Percentiles rank a stretch among this genome's conserved stretches.
Conservation (phyloP, 208 protist species). For the Trypanosoma cruzi region DNA sequence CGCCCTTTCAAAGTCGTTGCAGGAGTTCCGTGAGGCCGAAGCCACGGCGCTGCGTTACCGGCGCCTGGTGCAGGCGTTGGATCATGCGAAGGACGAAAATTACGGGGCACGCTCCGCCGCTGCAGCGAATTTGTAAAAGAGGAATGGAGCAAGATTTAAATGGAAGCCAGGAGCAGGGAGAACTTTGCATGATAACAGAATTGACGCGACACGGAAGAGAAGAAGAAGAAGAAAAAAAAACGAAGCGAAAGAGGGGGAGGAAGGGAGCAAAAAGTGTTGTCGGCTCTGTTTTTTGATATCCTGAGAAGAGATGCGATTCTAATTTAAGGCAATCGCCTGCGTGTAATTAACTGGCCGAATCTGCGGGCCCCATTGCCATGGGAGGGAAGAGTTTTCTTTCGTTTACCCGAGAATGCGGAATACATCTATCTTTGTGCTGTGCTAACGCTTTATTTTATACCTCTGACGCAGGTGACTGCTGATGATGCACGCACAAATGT, state of each 20-base stretch:
- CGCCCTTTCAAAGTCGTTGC: slow-evolving; percentile 32
- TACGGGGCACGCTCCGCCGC: slow-evolving; percentile 36
- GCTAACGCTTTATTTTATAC: no score
- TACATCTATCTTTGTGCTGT: no score
- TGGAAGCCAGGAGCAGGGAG: background rate
- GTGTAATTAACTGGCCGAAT: background rate
- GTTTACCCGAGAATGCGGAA: no score
- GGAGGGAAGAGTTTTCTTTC: no score
- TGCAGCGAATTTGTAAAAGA: background rate
- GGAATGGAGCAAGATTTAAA: background rate
- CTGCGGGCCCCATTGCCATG: no score
- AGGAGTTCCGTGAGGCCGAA: slow-evolving; percentile 44
- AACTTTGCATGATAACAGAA: background rate
- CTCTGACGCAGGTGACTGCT: no score
- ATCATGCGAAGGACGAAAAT: slow-evolving; percentile 55
- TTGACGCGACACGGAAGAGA: background rate
- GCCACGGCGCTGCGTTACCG: slow-evolving; percentile 54
- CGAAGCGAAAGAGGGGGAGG: background rate
- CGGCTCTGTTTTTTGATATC: no score
- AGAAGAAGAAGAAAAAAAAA: background rate
- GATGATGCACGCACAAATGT: no score
- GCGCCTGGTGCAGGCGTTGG: slow-evolving; percentile 49
- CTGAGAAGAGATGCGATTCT: background rate
- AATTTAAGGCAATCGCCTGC: background rate
- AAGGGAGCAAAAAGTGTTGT: background rate